Evolutionary conservation across 768 basidiomycete genomes (phyloP), one percentile per base, ranked within the genome.

Genomic region (Phlebiopsis flavidoalba): DNA sequence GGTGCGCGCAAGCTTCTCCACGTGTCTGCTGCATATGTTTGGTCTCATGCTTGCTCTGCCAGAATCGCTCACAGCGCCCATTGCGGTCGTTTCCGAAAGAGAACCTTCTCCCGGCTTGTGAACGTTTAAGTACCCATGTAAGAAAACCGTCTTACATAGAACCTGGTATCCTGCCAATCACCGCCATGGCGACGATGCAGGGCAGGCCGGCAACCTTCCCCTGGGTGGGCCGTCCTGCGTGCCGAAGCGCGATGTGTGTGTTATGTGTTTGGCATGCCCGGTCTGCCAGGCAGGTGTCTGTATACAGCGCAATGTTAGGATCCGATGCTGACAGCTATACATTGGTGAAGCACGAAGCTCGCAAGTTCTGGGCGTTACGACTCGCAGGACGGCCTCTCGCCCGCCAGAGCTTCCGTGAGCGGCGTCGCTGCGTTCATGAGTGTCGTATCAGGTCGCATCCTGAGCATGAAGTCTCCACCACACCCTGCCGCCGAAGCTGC

Each of bases 91-190:
- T n/a, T n/a, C 52, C 52, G 35, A 17, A 10, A 49, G 48, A 14
- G 48, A 10, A 24, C 17, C 52, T 55, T 55, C 54, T 45, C 37
- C 54, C 40, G 53, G 33, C 17, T 12, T 19, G 53, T 37, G 19
- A 31, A 53, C 35, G 54, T 45, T 19, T 35, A 3, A 26, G 31
- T 21, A 54, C 53, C 53, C 33, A 36, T 54, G 53, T 37, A 35
- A 55, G 54, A 55, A 31, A 53, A 17, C 52, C 33, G 31, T n/a
- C 15, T 33, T 31, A 6, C 50, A 31, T 24, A 36, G 54, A 6
- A n/a, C 54, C 36, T 19, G 54, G 35, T 45, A n/a, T 21, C 37
- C 54, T 45, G 54, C 37, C 54, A 55, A 55, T 55, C 54, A 31
- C 54, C 54, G 54, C 54, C 54, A 36, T 22, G 11, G n/a, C 40